These are phyloP conservation scores for Penicillium occitanis DNA, from an alignment of 2,329 filamentous ascomycete genomes.

Conservation along the genomic window DNA sequence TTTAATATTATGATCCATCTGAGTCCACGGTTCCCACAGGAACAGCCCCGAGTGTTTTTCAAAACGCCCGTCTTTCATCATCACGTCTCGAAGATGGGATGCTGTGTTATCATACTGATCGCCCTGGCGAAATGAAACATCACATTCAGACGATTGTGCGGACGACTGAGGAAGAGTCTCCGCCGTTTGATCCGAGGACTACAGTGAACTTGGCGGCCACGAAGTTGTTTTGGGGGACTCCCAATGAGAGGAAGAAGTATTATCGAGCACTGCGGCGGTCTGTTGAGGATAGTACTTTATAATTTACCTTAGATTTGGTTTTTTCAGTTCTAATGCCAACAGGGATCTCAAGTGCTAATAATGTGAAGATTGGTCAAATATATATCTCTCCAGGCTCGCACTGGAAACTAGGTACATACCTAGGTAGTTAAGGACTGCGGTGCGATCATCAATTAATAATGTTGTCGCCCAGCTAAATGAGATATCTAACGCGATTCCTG, in stretches of 20 bases:
- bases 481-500: too few relatives aligned
- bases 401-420: too few relatives aligned
- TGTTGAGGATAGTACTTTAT: conserved; percentile 52
- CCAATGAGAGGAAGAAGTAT: conserved; percentile 79
- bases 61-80: conserved; percentile 85
- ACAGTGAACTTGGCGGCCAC: conserved; percentile 83
- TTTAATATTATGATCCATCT: conserved; percentile 78
- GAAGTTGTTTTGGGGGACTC: conserved; percentile 79
- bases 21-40: conserved; percentile 80
- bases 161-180: conserved; percentile 80
- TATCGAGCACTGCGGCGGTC: conserved; percentile 76
- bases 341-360: too few relatives aligned
- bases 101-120: conserved; percentile 75
- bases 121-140: conserved; percentile 71
- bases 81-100: conserved; percentile 74
- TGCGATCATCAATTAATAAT: too few relatives aligned
- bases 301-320: background rate
- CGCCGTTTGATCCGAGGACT: conserved; percentile 85
- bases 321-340: background rate
- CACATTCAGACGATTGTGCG: conserved; percentile 83
- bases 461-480: too few relatives aligned
- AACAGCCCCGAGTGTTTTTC: conserved; percentile 80
- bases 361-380: too few relatives aligned
- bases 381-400: too few relatives aligned
- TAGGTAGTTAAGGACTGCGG: too few relatives aligned